A percentile compares a stretch with the other conserved stretches of the same genome.
These are phyloP conservation scores for Saccharomyces pastorianus DNA, from an alignment of 1,139 yeast genomes.

Conservation along the genomic window DNA sequence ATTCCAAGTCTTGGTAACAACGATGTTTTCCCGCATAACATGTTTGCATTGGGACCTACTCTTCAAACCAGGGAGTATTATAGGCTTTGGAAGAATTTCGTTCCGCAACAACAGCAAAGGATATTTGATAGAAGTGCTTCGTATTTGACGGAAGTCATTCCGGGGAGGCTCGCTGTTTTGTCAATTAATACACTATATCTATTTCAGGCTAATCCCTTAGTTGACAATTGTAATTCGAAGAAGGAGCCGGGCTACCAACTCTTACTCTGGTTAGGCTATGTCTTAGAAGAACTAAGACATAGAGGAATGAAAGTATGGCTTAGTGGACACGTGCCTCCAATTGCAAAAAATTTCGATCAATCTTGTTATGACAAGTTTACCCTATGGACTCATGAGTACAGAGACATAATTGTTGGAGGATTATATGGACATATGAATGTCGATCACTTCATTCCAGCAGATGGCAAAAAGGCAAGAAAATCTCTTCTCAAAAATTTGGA, in stretches of 20 bases:
- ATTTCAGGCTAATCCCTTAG: conserved; percentile 70
- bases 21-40: conserved; percentile 82
- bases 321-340: conserved; percentile 83
- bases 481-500: conserved; percentile 8
- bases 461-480: conserved; percentile 58
- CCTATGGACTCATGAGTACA: conserved; percentile 70
- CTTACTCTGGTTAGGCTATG: conserved; percentile 70
- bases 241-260: conserved; percentile 75
- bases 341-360: conserved; percentile 63
- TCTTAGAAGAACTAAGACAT: conserved; percentile 63
- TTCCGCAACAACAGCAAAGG: conserved; percentile 75
- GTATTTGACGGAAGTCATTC: conserved; percentile 66
- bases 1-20: conserved; percentile 77
- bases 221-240: conserved; percentile 64
- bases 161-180: conserved; percentile 65
- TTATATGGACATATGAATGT: conserved; percentile 83
- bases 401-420: conserved; percentile 78
- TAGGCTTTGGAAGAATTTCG: conserved; percentile 61
- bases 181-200: conserved; percentile 72
- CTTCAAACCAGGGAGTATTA: conserved; percentile 70
- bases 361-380: conserved; percentile 67
- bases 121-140: conserved; percentile 69
- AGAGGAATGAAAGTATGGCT: conserved; percentile 80
- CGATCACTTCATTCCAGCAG: conserved; percentile 75
- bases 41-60: conserved; percentile 79